Percentiles rank a stretch among this genome's conserved stretches.
Evolutionary conservation across 2,329 filamentous ascomycete species (phyloP).

Genomic region (Xylaria sp.): DNA sequence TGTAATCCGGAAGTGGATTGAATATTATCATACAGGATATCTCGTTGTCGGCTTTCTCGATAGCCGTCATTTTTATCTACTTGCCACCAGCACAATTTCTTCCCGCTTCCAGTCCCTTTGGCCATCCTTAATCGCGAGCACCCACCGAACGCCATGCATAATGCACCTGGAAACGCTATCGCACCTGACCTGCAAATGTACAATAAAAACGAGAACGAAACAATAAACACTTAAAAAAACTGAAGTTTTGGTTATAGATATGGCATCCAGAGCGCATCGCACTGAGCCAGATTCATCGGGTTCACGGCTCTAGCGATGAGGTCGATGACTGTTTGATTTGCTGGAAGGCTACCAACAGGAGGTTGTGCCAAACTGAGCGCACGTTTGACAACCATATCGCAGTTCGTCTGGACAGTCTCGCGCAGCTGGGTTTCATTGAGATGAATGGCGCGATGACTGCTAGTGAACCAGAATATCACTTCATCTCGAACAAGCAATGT

Average conservation of each 20-base stretch:
- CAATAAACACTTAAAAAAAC: conserved; percentile 8
- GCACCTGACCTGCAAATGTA: background rate
- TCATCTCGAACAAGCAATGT: conserved; percentile 96
- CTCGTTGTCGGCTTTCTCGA: background rate
- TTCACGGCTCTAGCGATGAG: conserved; percentile 92
- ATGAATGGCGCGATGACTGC: conserved; percentile 70
- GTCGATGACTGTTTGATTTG: conserved; percentile 97
- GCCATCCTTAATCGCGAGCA: background rate
- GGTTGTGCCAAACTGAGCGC: conserved; percentile 84
- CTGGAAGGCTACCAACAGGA: conserved; percentile 84
- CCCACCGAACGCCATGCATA: conserved; percentile 13
- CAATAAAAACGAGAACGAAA: background rate
- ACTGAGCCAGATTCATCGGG: conserved; percentile 86
- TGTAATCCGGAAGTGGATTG: background rate
- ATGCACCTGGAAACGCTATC: conserved; percentile 13
- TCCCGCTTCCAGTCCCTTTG: background rate
- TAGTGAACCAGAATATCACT: conserved; percentile 96
- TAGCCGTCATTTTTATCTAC: background rate
- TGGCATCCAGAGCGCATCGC: conserved; percentile 96
- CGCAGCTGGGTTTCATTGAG: conserved; percentile 76
- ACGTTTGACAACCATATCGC: conserved; percentile 90
- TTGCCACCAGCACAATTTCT: conserved; percentile 6
- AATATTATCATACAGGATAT: conserved; percentile 1
- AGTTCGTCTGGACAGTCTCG: conserved; percentile 85
- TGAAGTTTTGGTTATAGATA: conserved; percentile 72